Conservation (phyloP, 164 flowering plant species). For the Hamamelis virginiana region DNA sequence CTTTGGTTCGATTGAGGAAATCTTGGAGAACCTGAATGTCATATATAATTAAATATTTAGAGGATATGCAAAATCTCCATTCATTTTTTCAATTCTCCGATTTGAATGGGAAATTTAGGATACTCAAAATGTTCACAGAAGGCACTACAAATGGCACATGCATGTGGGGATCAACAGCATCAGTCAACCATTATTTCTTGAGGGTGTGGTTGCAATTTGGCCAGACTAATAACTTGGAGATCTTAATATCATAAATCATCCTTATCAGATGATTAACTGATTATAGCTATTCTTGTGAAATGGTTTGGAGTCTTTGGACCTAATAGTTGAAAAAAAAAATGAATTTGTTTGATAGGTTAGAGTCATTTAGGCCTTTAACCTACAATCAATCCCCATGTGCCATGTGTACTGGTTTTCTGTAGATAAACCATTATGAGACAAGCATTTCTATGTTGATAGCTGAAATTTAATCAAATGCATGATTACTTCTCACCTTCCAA, state of each 20-base stretch:
- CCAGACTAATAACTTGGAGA: background rate
- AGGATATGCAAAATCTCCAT: background rate
- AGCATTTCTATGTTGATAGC: background rate
- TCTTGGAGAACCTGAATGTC: conserved; percentile 77
- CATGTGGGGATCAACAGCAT: too few species aligned
- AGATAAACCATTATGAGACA: background rate
- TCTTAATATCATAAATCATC: background rate
- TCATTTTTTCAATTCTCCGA: background rate
- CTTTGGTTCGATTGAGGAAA: conserved; percentile 59
- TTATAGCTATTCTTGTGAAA: background rate
- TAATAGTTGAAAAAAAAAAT: background rate
- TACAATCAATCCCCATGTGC: background rate
- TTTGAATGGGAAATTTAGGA: background rate
- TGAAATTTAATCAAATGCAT: background rate
- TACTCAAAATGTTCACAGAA: background rate
- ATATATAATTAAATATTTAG: conserved; percentile 4
- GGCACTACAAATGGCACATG: background rate
- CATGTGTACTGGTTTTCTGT: background rate
- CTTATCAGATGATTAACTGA: background rate
- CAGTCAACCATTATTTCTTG: background rate
- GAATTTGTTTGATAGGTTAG: background rate
- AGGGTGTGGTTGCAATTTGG: background rate
- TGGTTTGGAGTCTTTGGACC: background rate
- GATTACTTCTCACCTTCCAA: conserved; percentile 69
- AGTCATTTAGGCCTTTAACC: background rate